Evolutionary conservation across 306 rosid genomes (phyloP), one percentile per base, ranked within the genome.

Genomic region (Dryas alaskensis): DNA sequence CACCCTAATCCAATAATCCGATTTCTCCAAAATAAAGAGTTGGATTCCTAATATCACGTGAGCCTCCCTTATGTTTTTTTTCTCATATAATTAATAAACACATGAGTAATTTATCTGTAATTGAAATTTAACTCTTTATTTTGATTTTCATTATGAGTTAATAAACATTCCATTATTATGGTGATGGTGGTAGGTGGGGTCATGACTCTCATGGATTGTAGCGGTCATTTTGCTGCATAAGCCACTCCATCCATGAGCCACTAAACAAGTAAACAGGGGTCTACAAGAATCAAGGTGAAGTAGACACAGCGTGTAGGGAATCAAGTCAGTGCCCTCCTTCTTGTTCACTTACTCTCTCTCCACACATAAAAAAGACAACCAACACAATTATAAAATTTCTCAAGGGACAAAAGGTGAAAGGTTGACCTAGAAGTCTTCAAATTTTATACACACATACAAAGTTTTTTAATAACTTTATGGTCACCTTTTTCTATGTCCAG

Each of bases 171-270:
- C 22, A 22, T 22, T 22, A 22, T 22, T 22, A 22, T 22, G 22
- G 22, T 22, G 22, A 22, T 0, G 22, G 22, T 22, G 37, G 37
- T 31, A 31, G 37, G 66, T 58, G 57, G 45, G 75, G 75, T 44
- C 63, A 31, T 31, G 37, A 31, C 47, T 39, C 6, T 47, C 60
- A 40, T 37, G 73, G 57, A 60, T 22, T 40, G 40, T 14, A 40
- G 60, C 73, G 70, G 74, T 58, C 81, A 76, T 49, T 64, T 76
- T 70, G 73, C 80, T 70, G 74, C 78, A 65, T 54, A 69, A 0
- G 44, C 1, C 8, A 65, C 67, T 44, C 70, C 42, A 48, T 7
- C 5, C 44, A 19, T 39, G 10, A n/a, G 11, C 40, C 50, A 25
- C 39, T 22, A 40, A 58, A 13, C 14, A 55, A 71, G 81, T 22